Evolutionary conservation across 768 basidiomycete genomes (phyloP).

Genomic region (Ephemerocybe angulata): DNA sequence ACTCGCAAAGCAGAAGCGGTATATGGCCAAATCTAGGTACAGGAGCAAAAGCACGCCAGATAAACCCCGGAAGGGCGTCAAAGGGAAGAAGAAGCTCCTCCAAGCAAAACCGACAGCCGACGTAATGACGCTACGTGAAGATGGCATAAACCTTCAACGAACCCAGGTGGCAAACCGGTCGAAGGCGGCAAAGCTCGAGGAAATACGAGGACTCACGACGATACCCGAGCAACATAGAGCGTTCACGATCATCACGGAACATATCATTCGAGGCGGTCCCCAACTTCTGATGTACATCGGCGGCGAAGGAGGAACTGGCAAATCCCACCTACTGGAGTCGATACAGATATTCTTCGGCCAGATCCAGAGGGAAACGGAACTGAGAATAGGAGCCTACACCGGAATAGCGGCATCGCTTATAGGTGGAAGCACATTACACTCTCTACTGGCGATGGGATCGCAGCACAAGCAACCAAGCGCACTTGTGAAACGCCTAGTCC

Average conservation of each 20-base stretch:
- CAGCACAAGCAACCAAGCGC: background rate
- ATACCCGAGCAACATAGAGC: background rate
- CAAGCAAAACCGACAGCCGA: too few relatives aligned
- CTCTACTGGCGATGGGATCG: conserved; percentile 16
- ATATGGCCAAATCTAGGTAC: too few relatives aligned
- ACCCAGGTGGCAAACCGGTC: too few relatives aligned
- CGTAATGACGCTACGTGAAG: too few relatives aligned
- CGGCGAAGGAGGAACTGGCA: conserved; percentile 28
- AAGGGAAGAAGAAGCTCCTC: too few relatives aligned
- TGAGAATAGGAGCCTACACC: conserved; percentile 23
- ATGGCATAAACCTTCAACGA: too few relatives aligned
- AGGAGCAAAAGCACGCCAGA: too few relatives aligned
- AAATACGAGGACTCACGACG: background rate
- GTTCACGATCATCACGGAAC: conserved; percentile 9
- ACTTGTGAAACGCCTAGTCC: background rate
- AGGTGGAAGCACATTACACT: conserved; percentile 26
- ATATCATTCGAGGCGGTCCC: conserved; percentile 1
- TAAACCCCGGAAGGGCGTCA: too few relatives aligned
- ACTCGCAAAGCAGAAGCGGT: too few relatives aligned
- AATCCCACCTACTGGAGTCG: conserved; percentile 23
- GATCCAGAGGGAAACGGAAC: background rate
- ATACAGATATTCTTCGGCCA: conserved; percentile 16
- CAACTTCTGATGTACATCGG: conserved; percentile 26
- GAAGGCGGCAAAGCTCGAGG: conserved; percentile 2
- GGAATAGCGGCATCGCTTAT: conserved; percentile 27